A percentile compares a stretch with the other conserved stretches of the same genome.
phyloP scores from a whole-genome alignment of 2,329 filamentous ascomycete species.

The Verticillium tricorpus region DNA sequence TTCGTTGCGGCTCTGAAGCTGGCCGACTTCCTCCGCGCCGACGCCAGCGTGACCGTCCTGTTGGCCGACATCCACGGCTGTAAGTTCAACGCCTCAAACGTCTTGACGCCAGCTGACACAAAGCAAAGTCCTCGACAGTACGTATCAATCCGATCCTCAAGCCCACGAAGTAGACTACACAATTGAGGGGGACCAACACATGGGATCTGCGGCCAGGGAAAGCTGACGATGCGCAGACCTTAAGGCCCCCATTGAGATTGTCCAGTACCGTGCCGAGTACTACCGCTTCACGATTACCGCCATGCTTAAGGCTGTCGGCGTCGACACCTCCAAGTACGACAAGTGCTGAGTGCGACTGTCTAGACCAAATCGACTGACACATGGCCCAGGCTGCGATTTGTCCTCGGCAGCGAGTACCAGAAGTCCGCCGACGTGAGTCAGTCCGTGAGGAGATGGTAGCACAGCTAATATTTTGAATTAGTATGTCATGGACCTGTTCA shows the following conservation, averaged over 20 bases:
- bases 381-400: conserved; percentile 60
- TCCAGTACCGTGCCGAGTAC: conserved; percentile 77
- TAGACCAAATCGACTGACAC: neutral
- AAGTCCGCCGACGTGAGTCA: conserved; percentile 40
- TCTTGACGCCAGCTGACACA: neutral
- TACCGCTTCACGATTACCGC: conserved; percentile 74
- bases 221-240: conserved; percentile 41
- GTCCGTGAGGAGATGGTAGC: neutral
- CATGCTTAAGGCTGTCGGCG: conserved; percentile 71
- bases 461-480: neutral
- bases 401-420: conserved; percentile 83
- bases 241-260: conserved; percentile 84
- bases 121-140: conserved; percentile 52
- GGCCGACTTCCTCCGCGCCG: conserved; percentile 79
- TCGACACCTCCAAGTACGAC: conserved; percentile 60
- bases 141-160: neutral
- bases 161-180: neutral
- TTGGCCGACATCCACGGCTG: conserved; percentile 70
- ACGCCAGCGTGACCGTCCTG: conserved; percentile 76
- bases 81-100: neutral
- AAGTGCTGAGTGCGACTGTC: neutral
- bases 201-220: too few species aligned
- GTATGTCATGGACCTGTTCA: conserved; percentile 77
- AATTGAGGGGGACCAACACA: too few species aligned
- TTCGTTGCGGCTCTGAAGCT: conserved; percentile 87